Evolutionary conservation across 345 rosid species (phyloP).

Genomic region (Odontarrhena argentea): DNA sequence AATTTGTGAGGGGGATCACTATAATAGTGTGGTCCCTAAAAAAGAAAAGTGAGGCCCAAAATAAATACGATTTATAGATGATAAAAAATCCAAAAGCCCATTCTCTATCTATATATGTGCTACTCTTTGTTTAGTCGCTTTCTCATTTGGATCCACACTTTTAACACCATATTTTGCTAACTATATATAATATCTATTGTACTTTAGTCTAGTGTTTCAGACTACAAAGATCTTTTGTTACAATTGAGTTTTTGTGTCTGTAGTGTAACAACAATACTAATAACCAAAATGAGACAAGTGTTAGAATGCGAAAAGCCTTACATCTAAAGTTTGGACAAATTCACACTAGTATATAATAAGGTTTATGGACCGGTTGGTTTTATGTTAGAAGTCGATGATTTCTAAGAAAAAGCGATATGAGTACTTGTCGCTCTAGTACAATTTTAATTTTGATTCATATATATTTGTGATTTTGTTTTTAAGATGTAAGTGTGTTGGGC

Average conservation of each 20-base stretch:
- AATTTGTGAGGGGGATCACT: constrained; percentile 13
- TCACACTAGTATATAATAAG: no score
- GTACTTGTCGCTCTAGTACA: not conserved
- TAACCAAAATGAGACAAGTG: not conserved
- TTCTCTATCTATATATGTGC: constrained; percentile 33
- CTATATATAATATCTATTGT: constrained; percentile 16
- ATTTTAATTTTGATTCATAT: not conserved
- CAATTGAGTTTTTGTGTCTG: not conserved
- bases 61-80: constrained; percentile 33
- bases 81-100: constrained; percentile 39
- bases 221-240: constrained; percentile 14
- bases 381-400: no score
- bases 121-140: constrained; percentile 40
- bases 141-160: constrained; percentile 40
- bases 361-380: no score
- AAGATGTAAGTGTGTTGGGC: no score
- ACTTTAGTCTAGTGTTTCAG: constrained; percentile 3
- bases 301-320: no score
- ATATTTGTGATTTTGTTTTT: no score
- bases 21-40: constrained; percentile 41
- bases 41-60: constrained; percentile 41
- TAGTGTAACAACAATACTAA: not conserved
- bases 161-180: constrained; percentile 12
- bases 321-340: no score
- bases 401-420: not conserved